These are phyloP conservation scores for Exsudoporus frostii DNA, from an alignment of 768 basidiomycete species.

Conservation along the genomic window DNA sequence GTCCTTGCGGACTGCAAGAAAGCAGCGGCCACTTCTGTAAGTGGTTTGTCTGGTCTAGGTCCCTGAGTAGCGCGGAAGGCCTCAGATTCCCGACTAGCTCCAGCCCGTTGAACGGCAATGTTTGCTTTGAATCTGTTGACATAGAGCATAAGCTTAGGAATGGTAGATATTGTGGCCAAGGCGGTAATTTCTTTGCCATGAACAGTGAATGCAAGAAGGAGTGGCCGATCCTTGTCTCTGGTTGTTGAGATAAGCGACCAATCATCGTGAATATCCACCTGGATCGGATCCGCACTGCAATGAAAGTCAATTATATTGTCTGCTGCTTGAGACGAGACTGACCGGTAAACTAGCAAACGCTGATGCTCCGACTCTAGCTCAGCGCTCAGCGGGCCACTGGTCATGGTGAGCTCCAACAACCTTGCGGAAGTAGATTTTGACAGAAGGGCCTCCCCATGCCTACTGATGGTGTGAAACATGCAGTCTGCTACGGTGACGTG, in stretches of 20 bases:
- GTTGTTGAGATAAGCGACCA: slow-evolving; percentile 57
- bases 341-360: slow-evolving; percentile 74
- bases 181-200: slow-evolving; percentile 65
- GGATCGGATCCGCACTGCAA: slow-evolving; percentile 71
- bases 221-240: slow-evolving; percentile 45
- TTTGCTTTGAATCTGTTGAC: slow-evolving; percentile 72
- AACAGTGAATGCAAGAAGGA: slow-evolving; percentile 74
- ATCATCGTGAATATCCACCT: slow-evolving; percentile 74
- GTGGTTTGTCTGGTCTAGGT: slow-evolving; percentile 73
- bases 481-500: slow-evolving; percentile 63
- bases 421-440: slow-evolving; percentile 37
- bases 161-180: slow-evolving; percentile 67
- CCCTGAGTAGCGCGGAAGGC: slow-evolving; percentile 71
- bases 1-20: slow-evolving; percentile 74
- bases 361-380: slow-evolving; percentile 76
- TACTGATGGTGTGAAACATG: slow-evolving; percentile 70
- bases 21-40: slow-evolving; percentile 83
- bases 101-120: slow-evolving; percentile 67
- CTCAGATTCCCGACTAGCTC: slow-evolving; percentile 74
- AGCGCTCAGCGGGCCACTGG: slow-evolving; percentile 64
- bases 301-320: slow-evolving; percentile 1
- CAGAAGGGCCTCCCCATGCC: slow-evolving; percentile 41
- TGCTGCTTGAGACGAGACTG: slow-evolving; percentile 18
- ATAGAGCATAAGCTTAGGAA: slow-evolving; percentile 75
- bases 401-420: slow-evolving; percentile 73